Base-by-base conservation (phyloP, 495 filamentous ascomycete species). In the Echria macrotheca region DNA sequence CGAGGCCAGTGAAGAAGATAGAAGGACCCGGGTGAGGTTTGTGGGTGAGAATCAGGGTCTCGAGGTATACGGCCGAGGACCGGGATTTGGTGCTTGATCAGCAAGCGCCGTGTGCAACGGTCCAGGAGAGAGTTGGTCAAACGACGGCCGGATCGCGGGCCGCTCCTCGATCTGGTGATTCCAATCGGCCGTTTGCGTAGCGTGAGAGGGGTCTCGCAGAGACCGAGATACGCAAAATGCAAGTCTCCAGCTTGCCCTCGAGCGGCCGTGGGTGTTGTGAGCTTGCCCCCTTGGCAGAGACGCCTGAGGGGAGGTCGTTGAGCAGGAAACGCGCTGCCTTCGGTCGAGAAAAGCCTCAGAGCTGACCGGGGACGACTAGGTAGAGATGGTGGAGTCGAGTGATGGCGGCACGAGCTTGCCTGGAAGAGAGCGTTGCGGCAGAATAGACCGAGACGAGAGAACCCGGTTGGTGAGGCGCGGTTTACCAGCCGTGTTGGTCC, bases 401-500 rank as follows among this genome's bases (percentile, higher is more conserved):
- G 23, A 18, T 23, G 21, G 44, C 21, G 44, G 43, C 18, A 36
- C 26, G 19, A 47, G 43, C 37, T 35, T n/a, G 28, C 41, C 28
- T 33, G 15, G 33, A 8, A 23, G 18, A 12, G 33, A 18, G n/a
- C 24, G 31, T 18, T 32, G 44, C 44, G 35, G 46, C 35, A 48
- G 35, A 48, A 39, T 48, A 44, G 24, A 18, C 18, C 33, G 23
- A 9, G 15, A 36, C n/a, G 40, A 44, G 39, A 15, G 39, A 19
- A 43, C 37, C 47, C 25, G 47, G 47, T 42, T 50, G 47, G 47
- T 45, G 44, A 56, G 55, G 44, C 47, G 49, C 37, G 50, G 55
- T 55, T 57, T 44, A 50, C 37, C 46, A 56, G 49, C 57, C 57
- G 61, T 54, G 61, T 55, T 60, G 52, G 50, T 54, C 54, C 38